Base-by-base conservation (phyloP, 306 rosid species). In the Gastrolobium villosum region DNA sequence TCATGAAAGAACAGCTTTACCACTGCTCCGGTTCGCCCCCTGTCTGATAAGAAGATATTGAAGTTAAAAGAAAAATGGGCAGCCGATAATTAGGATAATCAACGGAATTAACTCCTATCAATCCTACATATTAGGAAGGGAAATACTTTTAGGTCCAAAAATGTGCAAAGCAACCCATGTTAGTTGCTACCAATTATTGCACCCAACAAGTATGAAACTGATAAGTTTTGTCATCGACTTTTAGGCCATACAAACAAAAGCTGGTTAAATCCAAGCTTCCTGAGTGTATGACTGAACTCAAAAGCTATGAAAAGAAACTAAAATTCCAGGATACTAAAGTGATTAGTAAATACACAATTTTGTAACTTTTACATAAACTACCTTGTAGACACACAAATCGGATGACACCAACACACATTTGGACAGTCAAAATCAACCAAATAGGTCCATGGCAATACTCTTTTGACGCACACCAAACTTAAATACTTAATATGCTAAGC, bases 391-490 rank as follows among this genome's bases (percentile, higher is more conserved):
- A 44, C 68, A 56, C 10, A 75, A 40, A 71, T 48, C 52, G 36
- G 57, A 57, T 48, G 54, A 54, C 35, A 26, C 50, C 46, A 41
- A 75, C 26, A 61, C 10, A 55, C 8, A 43, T 11, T 55, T 50
- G 52, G 75, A 55, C 57, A 67, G 13, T 10, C 15, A 74, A 85
- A 69, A 39, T 9, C 66, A 69, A 45, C 49, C 79, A 74, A 69
- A 30, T 73, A 76, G 41, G 43, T 63, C 35, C 70, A 52, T 50
- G 32, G 37, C 63, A 62, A 37, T 34, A 37, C 55, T 61, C 2
- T 10, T 73, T 28, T 15, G n/a, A 55, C 57, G 13, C 46, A 64
- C 55, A 28, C 5, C 69, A 46, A 57, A 10, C 63, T 6, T 7
- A 35, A 46, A 32, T 52, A 66, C 10, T 57, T 65, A n/a, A 54